Evolutionary conservation across 306 rosid genomes (phyloP), one percentile per base, ranked within the genome.

Genomic region (Chamaecrista fasciculata): DNA sequence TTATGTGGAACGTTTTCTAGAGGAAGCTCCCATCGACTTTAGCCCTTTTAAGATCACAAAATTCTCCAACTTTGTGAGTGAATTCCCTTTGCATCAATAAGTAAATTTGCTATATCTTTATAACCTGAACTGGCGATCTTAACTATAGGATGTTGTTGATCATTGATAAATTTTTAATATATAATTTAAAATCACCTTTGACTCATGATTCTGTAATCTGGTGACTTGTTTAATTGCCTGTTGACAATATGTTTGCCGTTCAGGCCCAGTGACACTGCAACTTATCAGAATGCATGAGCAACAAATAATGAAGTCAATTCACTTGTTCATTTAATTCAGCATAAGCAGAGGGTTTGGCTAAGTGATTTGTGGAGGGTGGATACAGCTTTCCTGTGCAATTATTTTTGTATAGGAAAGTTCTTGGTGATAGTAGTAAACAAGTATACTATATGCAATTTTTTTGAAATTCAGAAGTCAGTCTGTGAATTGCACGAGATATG

Each of bases 1-100:
- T 75, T 91, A 86, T 31, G 86, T 81, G 89, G 97, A 91, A 78
- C 11, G 74, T 33, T 91, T 91, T 75, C 62, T 91, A 79, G 66
- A 56, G 73, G 92, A 85, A 78, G 89, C 89, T 63, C 91, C 96
- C 42, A 28, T 55, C 63, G 76, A 78, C 60, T 81, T 88, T 73
- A 86, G 72, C 84, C 89, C 87, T 48, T 81, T 69, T 53, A 76
- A 60, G 64, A 82, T 83, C 70, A 72, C 81, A 4, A 80, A 76
- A 82, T 69, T 34, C 80, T 84, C 96, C 37, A 56, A 73, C 42
- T 91, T 88, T 40, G 97, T 91, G 77, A 80, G 97, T 84, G 50
- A 53, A 78, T 73, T 79, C 33, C 55, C 39, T 36, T 73, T 62
- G 21, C 68, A 25, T 16, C 20, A 15, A 36, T 56, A 56, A 66